phyloP scores from a whole-genome alignment of 148 eudicot species.

The Vaccinium darrowii region DNA sequence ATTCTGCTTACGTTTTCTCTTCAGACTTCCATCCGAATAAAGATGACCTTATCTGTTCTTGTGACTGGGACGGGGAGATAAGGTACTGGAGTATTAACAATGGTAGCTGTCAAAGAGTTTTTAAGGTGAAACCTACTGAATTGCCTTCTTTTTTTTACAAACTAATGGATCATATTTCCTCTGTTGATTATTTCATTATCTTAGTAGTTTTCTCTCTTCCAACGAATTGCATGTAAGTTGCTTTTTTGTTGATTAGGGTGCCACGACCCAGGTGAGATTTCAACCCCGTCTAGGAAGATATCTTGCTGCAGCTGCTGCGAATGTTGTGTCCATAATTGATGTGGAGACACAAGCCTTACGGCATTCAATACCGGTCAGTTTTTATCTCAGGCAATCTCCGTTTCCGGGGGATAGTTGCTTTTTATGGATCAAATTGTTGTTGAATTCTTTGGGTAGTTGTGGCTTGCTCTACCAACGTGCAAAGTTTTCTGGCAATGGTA shows the following conservation, averaged over 20 bases:
- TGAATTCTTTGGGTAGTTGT: no score
- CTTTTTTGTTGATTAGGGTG: constrained; percentile 47
- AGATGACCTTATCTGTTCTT: constrained; percentile 78
- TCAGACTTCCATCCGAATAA: constrained; percentile 78
- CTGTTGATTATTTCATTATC: background rate
- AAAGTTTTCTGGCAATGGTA: no score
- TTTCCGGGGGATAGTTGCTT: no score
- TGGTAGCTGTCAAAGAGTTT: constrained; percentile 59
- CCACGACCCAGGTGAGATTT: constrained; percentile 22
- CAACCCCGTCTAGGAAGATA: no score
- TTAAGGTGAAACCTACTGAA: constrained; percentile 45
- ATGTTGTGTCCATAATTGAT: no score
- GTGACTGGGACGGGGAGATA: constrained; percentile 83
- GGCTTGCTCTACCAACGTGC: no score
- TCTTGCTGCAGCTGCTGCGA: no score
- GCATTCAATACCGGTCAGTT: no score
- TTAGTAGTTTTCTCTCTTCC: background rate
- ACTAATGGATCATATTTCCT: background rate
- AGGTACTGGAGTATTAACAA: constrained; percentile 75
- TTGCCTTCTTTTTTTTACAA: background rate
- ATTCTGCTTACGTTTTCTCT: constrained; percentile 68
- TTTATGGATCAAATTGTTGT: no score
- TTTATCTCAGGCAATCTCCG: no score
- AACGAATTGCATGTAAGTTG: background rate
- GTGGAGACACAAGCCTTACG: no score